These are phyloP conservation scores for Hemileccinum rubropunctum DNA, from an alignment of 768 basidiomycete species.

Conservation along the genomic window DNA sequence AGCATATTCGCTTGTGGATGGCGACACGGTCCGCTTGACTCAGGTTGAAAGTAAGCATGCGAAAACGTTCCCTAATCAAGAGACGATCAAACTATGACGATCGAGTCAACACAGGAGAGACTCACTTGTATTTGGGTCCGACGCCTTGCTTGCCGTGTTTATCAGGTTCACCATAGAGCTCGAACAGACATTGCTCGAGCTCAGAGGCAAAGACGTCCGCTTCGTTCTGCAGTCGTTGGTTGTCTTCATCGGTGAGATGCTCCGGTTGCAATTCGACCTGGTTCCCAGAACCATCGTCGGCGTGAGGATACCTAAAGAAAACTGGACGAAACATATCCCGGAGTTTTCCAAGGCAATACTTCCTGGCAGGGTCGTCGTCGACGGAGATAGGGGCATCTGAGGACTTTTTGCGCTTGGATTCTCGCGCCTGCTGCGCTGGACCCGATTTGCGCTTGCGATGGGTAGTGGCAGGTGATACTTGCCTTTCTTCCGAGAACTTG, in stretches of 20 bases:
- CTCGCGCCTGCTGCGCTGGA: constrained; percentile 36
- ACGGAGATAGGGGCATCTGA: constrained; percentile 38
- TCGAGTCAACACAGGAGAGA: constrained; percentile 9
- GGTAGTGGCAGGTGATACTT: constrained; percentile 18
- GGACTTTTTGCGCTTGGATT: constrained; percentile 47
- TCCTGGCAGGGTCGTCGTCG: constrained; percentile 69
- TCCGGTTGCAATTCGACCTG: constrained; percentile 45
- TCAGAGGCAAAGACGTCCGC: constrained; percentile 66
- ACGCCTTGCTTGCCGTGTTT: constrained; percentile 62
- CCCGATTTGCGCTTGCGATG: constrained; percentile 56
- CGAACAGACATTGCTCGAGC: constrained; percentile 75
- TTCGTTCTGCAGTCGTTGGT: constrained; percentile 48
- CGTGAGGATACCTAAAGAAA: constrained; percentile 67
- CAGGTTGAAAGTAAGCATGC: constrained; percentile 86
- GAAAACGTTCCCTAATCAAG: constrained; percentile 74
- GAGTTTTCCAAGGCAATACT: constrained; percentile 77
- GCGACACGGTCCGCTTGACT: constrained; percentile 76
- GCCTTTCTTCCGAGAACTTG: constrained; percentile 22
- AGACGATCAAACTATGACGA: background rate
- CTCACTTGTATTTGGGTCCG: constrained; percentile 80
- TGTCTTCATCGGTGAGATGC: constrained; percentile 61
- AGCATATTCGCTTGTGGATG: constrained; percentile 77
- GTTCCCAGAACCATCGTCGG: constrained; percentile 33
- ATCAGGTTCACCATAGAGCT: constrained; percentile 75
- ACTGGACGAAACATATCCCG: constrained; percentile 69